phyloP scores from a whole-genome alignment of 352 stramenopile genomes.

The Pythium brassicae region DNA sequence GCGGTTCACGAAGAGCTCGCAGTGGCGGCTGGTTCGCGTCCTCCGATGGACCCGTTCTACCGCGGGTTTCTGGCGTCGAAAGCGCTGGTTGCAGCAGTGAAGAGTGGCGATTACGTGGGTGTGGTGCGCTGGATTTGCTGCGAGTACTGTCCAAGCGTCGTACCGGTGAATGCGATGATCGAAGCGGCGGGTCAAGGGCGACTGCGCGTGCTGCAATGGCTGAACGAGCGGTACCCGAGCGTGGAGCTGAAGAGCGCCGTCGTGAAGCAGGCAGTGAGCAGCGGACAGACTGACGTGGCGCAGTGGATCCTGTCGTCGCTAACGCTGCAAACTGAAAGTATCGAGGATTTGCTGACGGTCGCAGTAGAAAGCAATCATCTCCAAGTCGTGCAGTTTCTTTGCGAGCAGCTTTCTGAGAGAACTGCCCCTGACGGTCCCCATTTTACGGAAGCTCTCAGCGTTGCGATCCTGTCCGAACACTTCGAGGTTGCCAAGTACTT shows the following conservation, averaged over 20 bases:
- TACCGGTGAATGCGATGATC: not conserved
- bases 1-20: not conserved
- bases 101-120: not conserved
- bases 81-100: not conserved
- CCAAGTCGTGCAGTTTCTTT: no score
- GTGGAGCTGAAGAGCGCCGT: not conserved
- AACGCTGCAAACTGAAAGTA: not conserved
- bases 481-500: not conserved
- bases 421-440: no score
- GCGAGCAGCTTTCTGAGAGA: no score
- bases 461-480: no score
- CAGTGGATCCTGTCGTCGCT: not conserved
- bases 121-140: not conserved
- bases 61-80: not conserved
- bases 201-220: not conserved
- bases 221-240: not conserved
- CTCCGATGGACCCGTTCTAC: constrained; percentile 8
- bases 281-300: not conserved
- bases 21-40: not conserved
- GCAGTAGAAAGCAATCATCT: not conserved
- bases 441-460: no score
- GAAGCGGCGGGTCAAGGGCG: not conserved
- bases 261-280: not conserved
- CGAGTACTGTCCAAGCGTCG: not conserved
- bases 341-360: not conserved